Percentiles rank a stretch among this genome's conserved stretches.
These are phyloP conservation scores for Poterioochromonas sp. DNA, from an alignment of 352 stramenopile species.

Conservation along the genomic window DNA sequence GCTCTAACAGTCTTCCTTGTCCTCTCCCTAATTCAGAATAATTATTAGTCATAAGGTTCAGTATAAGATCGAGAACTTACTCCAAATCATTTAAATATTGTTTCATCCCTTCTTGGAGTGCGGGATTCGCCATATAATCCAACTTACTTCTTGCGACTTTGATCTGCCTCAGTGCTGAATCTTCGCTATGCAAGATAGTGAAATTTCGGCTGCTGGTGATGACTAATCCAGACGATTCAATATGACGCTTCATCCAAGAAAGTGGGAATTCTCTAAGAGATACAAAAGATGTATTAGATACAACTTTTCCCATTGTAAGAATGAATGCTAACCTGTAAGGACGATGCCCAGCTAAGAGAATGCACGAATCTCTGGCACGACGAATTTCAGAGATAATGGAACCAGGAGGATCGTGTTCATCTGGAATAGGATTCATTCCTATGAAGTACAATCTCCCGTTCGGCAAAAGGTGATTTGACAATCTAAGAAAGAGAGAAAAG, in stretches of 20 bases:
- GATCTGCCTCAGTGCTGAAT: not conserved
- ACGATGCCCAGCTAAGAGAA: conserved; percentile 20
- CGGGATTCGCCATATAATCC: not conserved
- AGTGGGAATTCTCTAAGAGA: conserved; percentile 18
- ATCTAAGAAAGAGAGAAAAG: not conserved
- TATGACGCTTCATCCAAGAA: conserved; percentile 3
- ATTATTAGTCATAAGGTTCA: too few relatives aligned
- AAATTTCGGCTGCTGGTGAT: not conserved
- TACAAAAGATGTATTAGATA: not conserved
- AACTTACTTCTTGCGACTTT: conserved; percentile 16
- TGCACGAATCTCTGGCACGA: conserved; percentile 14
- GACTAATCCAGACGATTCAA: not conserved
- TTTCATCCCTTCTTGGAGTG: not conserved
- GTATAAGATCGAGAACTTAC: too few relatives aligned
- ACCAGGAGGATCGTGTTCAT: not conserved
- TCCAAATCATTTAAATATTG: conserved; percentile 21
- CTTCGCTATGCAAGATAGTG: conserved; percentile 25
- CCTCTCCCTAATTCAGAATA: too few relatives aligned
- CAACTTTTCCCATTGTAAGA: not conserved
- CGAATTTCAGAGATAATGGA: conserved; percentile 21
- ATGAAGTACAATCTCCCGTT: conserved; percentile 15
- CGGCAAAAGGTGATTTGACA: conserved; percentile 2
- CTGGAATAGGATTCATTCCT: conserved; percentile 30
- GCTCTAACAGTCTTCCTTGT: too few relatives aligned
- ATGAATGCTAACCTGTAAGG: not conserved